phyloP scores from a whole-genome alignment of 140 eudicot genomes.

The Senecio squalidus region DNA sequence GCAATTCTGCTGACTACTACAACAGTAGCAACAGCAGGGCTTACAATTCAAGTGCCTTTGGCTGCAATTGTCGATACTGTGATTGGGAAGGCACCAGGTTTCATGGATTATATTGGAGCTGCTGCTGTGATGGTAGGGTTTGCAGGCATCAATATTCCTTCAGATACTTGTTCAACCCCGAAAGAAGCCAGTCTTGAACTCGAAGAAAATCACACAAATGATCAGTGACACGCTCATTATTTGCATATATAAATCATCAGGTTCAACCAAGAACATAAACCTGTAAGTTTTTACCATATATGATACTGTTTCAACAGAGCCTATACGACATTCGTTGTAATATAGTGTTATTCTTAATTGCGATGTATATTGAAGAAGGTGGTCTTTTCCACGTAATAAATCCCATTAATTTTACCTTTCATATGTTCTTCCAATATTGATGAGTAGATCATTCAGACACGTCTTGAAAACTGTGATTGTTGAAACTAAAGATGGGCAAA shows the following conservation, averaged over 20 bases:
- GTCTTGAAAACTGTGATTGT: no score
- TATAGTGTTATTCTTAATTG: no score
- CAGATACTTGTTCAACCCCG: slow-evolving; percentile 39
- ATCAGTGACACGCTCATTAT: slow-evolving; percentile 10
- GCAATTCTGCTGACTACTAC: slow-evolving; percentile 91
- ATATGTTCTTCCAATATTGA: no score
- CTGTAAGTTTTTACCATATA: background rate
- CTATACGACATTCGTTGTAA: background rate
- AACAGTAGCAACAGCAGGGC: slow-evolving; percentile 99
- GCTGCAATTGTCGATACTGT: slow-evolving; percentile 87
- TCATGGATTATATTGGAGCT: slow-evolving; percentile 72
- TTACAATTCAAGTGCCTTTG: slow-evolving; percentile 86
- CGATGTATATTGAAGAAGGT: background rate
- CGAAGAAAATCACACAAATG: slow-evolving; percentile 37
- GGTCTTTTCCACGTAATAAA: background rate
- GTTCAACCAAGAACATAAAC: background rate
- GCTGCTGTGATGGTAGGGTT: slow-evolving; percentile 89
- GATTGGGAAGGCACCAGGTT: slow-evolving; percentile 65
- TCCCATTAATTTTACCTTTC: background rate
- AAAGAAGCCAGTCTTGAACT: slow-evolving; percentile 54
- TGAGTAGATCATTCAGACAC: no score
- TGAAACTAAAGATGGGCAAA: no score
- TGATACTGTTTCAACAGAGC: background rate
- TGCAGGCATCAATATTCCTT: slow-evolving; percentile 75
- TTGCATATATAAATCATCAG: background rate